Base-by-base conservation (phyloP, 345 rosid genomes). In the Psidium friedrichsthalianum region DNA sequence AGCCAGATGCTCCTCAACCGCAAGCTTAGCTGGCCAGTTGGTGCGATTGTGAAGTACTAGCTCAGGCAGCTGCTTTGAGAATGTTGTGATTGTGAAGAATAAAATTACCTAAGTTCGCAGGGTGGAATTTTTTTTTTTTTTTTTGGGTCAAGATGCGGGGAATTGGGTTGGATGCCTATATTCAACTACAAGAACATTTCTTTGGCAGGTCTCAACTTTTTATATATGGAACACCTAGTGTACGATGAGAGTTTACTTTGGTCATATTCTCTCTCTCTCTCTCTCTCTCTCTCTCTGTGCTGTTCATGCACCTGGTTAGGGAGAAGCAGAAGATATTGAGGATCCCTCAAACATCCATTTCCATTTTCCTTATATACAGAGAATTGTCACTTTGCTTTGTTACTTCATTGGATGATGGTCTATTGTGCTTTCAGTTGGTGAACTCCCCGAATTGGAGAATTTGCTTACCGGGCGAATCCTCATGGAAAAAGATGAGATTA, bases 1-100 rank as follows among this genome's bases (percentile, higher is more conserved):
- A 91, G 90, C 92, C 89, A 27, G 94, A 92, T 59, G 14, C 90
- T 83, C 88, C 93, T 49, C 25, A 49, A 82, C 57, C 20, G 22
- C 25, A 24, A 82, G 83, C 58, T 82, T 51, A 82, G 58, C 83
- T 24, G 14, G 27, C 83, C 36, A 10, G 24, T n/a, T 52, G 83
- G 56, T 49, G 25, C 6, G 13, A 36, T 12, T 4, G 80, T 3
- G 13, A 32, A 69, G 47, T 42, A 36, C 84, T 29, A 22, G 84
- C 59, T 27, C 3, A 20, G 42, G 25, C 47, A 69, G 47, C 80
- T 69, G 47, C 47, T 69, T 69, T 36, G 40, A 69, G 6, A 69
- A 32, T 4, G 44, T 69, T 1, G 78, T 18, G 47, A 69, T 21
- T 36, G 20, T 15, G 47, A 32, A 69, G 80, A 69, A 36, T 69